Base-by-base conservation (phyloP, 2,329 filamentous ascomycete species). In the Aureobasidium sp. region DNA sequence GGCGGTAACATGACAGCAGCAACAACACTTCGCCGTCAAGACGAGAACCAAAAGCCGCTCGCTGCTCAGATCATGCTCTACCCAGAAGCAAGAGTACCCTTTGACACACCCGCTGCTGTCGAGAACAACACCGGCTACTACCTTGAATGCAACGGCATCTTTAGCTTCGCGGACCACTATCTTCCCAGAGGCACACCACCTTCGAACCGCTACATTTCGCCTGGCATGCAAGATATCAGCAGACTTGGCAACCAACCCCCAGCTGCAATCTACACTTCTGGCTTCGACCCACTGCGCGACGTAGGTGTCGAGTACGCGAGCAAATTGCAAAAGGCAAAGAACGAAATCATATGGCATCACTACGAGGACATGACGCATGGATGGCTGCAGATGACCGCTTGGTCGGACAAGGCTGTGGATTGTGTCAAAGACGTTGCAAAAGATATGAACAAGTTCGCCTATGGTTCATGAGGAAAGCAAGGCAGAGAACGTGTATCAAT, bases 1-100 rank as follows among this genome's bases (percentile, higher is more conserved):
- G 67, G 66, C n/a, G 66, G 67, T 2, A 68, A 68, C 52, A 66
- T 70, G 66, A 68, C 68, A 2, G 63, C 66, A 3, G 65, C 63
- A 8, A 29, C 69, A 2, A 55, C 57, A 2, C 55, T 70, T 19
- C 60, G 65, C 3, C 57, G 60, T 3, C 53, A 56, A 17, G 63
- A 68, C 40, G 57, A 66, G 11, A 59, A 57, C 11, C 60, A 63
- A 38, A 58, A 58, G 42, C 54, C 56, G 2, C 38, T 69, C 38
- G 56, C 59, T 8, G 66, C 59, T 2, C 63, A 69, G 55, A 61
- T 71, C 10, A 53, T 68, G 24, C 55, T 69, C 4, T 70, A 68
- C 55, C 68, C 66, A 4, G 66, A 69, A 53, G 62, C 67, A 1
- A 52, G 64, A 3, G 45, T 70, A 11, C 63, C 62, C 6, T 65